Conservation (phyloP, 768 basidiomycete species). For the Leccinum longicurvipes region DNA sequence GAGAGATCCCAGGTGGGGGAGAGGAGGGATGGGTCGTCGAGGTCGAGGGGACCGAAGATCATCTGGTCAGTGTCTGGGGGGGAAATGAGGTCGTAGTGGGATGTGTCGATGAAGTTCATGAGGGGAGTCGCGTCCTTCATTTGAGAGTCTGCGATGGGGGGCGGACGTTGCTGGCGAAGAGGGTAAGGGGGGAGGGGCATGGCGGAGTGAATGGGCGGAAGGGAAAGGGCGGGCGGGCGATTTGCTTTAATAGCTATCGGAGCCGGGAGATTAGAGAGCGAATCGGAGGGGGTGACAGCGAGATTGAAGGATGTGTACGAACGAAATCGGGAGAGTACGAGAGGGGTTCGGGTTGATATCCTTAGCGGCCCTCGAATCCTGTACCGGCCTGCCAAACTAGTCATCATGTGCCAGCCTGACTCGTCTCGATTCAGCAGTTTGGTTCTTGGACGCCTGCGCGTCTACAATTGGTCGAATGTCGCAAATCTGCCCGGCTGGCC, state of each 20-base stretch:
- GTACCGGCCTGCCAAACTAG: constrained; percentile 33
- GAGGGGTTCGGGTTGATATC: constrained; percentile 40
- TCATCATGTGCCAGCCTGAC: constrained; percentile 41
- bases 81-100: constrained; percentile 37
- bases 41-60: constrained; percentile 35
- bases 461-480: constrained; percentile 17
- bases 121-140: constrained; percentile 25
- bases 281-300: constrained; percentile 32
- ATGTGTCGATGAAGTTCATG: constrained; percentile 42
- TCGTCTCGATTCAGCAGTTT: constrained; percentile 36
- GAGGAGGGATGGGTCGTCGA: constrained; percentile 30
- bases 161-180: constrained; percentile 32
- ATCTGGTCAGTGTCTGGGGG: constrained; percentile 31
- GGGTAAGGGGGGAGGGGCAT: constrained; percentile 44
- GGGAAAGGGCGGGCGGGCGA: constrained; percentile 17
- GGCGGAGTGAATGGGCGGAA: constrained; percentile 26
- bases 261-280: constrained; percentile 27
- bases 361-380: constrained; percentile 32
- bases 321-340: constrained; percentile 35
- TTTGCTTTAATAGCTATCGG: constrained; percentile 38
- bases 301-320: constrained; percentile 20
- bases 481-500: constrained; percentile 20
- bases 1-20: constrained; percentile 28
- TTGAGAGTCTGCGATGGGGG: constrained; percentile 19
- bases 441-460: constrained; percentile 16